These are phyloP conservation scores for Paragyromitra xinjiangensis DNA, from an alignment of 495 filamentous ascomycete species.

Conservation along the genomic window DNA sequence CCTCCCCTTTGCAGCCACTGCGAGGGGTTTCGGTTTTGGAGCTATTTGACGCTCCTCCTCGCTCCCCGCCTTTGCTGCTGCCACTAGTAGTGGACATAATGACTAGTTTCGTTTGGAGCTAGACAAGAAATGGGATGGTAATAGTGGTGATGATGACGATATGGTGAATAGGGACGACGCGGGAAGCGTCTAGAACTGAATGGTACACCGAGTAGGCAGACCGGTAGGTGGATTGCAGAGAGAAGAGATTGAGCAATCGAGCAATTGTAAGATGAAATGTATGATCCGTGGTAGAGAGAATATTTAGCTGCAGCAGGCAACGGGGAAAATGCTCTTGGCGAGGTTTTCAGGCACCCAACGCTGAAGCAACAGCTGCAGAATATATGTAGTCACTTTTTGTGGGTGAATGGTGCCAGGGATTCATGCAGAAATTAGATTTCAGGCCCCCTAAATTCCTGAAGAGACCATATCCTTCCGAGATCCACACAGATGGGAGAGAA, in stretches of 20 bases:
- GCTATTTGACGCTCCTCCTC: background rate
- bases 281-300: background rate
- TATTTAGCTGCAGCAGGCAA: background rate
- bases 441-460: background rate
- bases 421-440: background rate
- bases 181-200: constrained; percentile 1
- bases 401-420: background rate
- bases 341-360: constrained; percentile 14
- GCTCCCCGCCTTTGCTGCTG: background rate
- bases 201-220: background rate
- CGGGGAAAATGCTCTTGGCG: background rate
- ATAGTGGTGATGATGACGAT: constrained; percentile 5
- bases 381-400: background rate
- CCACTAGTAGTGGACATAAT: constrained; percentile 19
- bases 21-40: background rate
- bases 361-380: background rate
- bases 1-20: background rate
- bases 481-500: background rate
- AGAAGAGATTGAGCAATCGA: constrained; percentile 5
- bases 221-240: background rate
- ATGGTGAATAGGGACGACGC: background rate
- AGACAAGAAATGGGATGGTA: background rate
- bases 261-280: background rate
- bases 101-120: background rate
- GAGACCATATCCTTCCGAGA: background rate